These are phyloP conservation scores for Rubia peregrina DNA, from an alignment of 305 asterid species.

Conservation along the genomic window DNA sequence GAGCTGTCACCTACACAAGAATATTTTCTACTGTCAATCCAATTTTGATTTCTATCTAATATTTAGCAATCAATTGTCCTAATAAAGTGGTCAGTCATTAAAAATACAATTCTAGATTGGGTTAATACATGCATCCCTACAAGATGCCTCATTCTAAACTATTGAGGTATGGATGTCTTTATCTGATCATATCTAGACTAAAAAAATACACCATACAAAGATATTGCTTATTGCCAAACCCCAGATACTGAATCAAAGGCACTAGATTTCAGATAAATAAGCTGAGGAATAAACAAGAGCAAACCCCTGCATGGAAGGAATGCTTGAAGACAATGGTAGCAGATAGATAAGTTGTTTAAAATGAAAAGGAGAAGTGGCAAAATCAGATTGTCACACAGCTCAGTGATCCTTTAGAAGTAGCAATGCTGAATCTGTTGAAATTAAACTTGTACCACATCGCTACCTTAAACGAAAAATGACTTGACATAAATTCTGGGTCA, in stretches of 20 bases:
- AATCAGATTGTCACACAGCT: background rate
- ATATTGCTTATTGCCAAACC: background rate
- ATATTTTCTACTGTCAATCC: constrained; percentile 11
- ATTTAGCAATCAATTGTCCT: background rate
- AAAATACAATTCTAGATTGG: background rate
- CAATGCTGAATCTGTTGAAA: background rate
- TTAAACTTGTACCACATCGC: background rate
- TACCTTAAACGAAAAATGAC: background rate
- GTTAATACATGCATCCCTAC: background rate
- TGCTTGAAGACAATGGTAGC: background rate
- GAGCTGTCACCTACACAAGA: constrained; percentile 29
- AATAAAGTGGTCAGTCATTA: background rate
- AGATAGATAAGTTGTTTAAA: background rate
- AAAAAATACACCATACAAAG: background rate
- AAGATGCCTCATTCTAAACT: background rate
- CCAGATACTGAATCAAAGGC: background rate
- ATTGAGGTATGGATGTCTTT: background rate
- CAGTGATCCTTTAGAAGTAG: background rate
- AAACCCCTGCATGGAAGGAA: background rate
- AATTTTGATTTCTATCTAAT: background rate
- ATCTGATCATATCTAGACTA: background rate
- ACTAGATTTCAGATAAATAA: background rate
- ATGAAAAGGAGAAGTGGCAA: background rate
- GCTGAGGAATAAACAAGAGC: background rate
- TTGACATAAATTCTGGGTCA: too few species aligned